phyloP scores from a whole-genome alignment of 2,329 filamentous ascomycete genomes.

The Aureobasidium pullulans region DNA sequence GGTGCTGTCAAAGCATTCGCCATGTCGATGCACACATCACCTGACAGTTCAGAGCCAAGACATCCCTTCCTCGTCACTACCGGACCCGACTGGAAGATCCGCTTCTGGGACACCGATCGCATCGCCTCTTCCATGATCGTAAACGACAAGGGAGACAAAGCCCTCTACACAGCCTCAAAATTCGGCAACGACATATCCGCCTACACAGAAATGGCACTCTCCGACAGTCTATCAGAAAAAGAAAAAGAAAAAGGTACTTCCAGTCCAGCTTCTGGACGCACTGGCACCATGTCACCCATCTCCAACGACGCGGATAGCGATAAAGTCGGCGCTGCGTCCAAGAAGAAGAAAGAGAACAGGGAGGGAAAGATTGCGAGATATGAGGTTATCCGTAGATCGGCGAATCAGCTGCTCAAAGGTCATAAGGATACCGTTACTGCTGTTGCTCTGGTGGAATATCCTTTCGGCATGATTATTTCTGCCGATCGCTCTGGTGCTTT shows the following conservation, averaged over 20 bases:
- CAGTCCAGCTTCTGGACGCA: not conserved
- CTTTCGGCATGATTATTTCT: slow-evolving; percentile 88
- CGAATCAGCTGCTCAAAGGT: slow-evolving; percentile 75
- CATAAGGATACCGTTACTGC: slow-evolving; percentile 86
- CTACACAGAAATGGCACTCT: slow-evolving; percentile 23
- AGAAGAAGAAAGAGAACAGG: slow-evolving; percentile 23
- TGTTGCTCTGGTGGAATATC: slow-evolving; percentile 77
- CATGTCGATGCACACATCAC: slow-evolving; percentile 61
- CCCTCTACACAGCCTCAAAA: slow-evolving; percentile 55
- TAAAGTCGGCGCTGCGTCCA: slow-evolving; percentile 26
- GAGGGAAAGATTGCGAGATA: slow-evolving; percentile 58
- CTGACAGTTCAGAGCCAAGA: slow-evolving; percentile 63
- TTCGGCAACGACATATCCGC: slow-evolving; percentile 35
- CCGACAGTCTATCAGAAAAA: not conserved
- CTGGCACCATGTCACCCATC: not conserved
- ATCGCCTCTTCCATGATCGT: slow-evolving; percentile 73
- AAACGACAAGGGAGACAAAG: slow-evolving; percentile 65
- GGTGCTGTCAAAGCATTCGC: slow-evolving; percentile 68
- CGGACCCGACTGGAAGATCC: slow-evolving; percentile 80
- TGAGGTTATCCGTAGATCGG: slow-evolving; percentile 79
- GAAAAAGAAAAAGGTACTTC: not conserved
- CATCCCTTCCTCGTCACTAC: slow-evolving; percentile 81
- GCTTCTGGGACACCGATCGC: slow-evolving; percentile 84
- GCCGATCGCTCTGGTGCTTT: slow-evolving; percentile 84
- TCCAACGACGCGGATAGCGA: slow-evolving; percentile 18